phyloP scores from a whole-genome alignment of 352 stramenopile species.

The Phytophthora melonis region DNA sequence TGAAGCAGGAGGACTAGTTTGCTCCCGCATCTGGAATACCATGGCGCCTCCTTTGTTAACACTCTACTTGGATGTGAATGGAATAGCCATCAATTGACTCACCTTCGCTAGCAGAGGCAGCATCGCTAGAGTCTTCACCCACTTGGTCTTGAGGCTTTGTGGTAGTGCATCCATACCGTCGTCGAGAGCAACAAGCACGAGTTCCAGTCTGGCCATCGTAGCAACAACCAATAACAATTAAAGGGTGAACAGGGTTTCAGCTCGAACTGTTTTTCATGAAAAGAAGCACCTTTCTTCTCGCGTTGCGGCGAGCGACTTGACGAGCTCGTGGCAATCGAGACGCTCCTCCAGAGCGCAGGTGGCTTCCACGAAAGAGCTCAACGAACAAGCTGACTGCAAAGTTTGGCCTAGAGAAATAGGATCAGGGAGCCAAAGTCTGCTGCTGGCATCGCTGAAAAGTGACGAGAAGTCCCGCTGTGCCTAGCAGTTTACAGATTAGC shows the following conservation, averaged over 20 bases:
- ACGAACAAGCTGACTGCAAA: conserved; percentile 2
- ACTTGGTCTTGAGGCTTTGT: conserved; percentile 19
- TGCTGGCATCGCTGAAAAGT: not conserved
- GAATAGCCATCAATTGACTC: not conserved
- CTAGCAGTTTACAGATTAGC: not conserved
- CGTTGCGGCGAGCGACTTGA: conserved; percentile 20
- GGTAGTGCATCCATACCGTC: conserved; percentile 19
- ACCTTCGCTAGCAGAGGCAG: conserved; percentile 29
- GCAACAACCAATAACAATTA: not conserved
- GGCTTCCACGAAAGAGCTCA: conserved; percentile 12
- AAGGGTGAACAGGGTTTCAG: not conserved
- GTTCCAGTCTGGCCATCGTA: conserved; percentile 25
- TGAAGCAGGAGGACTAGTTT: not conserved
- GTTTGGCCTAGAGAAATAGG: not conserved
- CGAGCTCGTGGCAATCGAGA: conserved; percentile 8
- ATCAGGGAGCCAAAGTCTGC: conserved; percentile 14
- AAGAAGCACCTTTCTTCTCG: conserved; percentile 31
- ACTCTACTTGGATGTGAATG: not conserved
- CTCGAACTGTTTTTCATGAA: not conserved
- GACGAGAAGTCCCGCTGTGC: conserved; percentile 4
- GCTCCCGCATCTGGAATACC: conserved; percentile 20
- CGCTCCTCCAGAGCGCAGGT: conserved; percentile 23
- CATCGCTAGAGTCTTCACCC: conserved; percentile 29
- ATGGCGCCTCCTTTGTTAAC: not conserved
- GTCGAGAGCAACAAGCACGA: conserved; percentile 33